phyloP scores from a whole-genome alignment of 768 basidiomycete genomes.

The Dioszegia aurantiaca region DNA sequence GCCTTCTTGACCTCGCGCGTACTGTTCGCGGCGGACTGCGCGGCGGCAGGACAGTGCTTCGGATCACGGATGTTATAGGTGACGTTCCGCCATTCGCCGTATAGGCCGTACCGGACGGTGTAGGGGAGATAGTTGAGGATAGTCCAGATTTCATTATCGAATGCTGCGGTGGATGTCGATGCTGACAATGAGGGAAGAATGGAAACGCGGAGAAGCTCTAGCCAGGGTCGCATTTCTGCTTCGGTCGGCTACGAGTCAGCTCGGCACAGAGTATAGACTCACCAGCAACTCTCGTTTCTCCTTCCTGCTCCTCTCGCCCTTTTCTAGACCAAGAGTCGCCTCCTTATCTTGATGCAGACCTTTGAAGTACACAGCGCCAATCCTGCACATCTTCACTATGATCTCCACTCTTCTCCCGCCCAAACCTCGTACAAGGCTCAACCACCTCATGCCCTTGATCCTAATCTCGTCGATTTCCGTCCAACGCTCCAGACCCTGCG shows the following conservation, averaged over 20 bases:
- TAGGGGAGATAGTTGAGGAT: constrained; percentile 76
- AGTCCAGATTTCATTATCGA: constrained; percentile 88
- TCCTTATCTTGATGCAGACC: constrained; percentile 38
- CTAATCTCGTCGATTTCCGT: constrained; percentile 66
- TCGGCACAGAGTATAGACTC: background rate
- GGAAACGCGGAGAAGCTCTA: constrained; percentile 70
- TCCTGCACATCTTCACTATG: constrained; percentile 72
- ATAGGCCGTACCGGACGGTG: constrained; percentile 79
- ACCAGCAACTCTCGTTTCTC: constrained; percentile 15
- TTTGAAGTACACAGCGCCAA: constrained; percentile 58
- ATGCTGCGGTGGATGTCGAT: constrained; percentile 78
- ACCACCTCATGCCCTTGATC: constrained; percentile 71
- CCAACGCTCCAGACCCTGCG: constrained; percentile 66
- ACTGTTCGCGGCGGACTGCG: constrained; percentile 62
- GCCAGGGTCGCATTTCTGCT: constrained; percentile 60
- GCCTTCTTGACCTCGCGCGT: constrained; percentile 85
- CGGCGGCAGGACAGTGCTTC: constrained; percentile 35
- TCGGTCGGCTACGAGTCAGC: constrained; percentile 44
- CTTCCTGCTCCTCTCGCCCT: background rate
- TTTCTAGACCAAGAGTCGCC: constrained; percentile 9
- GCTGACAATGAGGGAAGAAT: constrained; percentile 83
- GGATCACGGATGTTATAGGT: constrained; percentile 60
- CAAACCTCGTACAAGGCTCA: constrained; percentile 76
- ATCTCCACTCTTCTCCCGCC: constrained; percentile 73
- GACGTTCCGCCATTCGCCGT: constrained; percentile 90